Percentiles rank a stretch among this genome's conserved stretches.
Evolutionary conservation across 768 basidiomycete species (phyloP).

Genomic region (Gloeophyllum trabeum): DNA sequence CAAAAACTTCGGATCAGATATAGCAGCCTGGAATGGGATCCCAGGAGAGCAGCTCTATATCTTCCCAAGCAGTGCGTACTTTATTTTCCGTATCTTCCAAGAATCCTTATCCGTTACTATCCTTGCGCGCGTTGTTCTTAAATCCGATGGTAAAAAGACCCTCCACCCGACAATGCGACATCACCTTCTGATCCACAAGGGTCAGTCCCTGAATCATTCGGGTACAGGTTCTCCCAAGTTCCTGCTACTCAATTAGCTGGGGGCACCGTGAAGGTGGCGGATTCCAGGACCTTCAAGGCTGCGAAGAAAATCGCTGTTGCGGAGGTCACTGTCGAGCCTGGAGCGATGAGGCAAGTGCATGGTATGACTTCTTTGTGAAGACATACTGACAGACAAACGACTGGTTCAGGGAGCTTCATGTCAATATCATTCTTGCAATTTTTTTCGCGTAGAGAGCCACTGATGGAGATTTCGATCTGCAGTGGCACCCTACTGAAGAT

Average conservation of each 20-base stretch:
- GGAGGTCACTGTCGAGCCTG: slow-evolving; percentile 44
- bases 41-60: slow-evolving; percentile 38
- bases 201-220: slow-evolving; percentile 27
- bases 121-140: neutral
- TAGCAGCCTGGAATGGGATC: slow-evolving; percentile 28
- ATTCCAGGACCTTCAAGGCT: slow-evolving; percentile 36
- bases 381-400: too few species aligned
- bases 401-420: neutral
- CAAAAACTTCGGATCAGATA: slow-evolving; percentile 19
- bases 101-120: too few species aligned
- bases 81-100: too few species aligned
- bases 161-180: slow-evolving; percentile 23
- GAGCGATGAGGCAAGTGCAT: slow-evolving; percentile 48
- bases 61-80: slow-evolving; percentile 30
- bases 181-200: slow-evolving; percentile 30
- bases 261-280: slow-evolving; percentile 38
- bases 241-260: slow-evolving; percentile 30
- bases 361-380: too few species aligned
- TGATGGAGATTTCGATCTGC: too few species aligned
- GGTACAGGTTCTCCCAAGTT: slow-evolving; percentile 35
- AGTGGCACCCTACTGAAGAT: slow-evolving; percentile 61
- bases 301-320: slow-evolving; percentile 38
- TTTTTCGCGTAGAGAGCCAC: too few species aligned
- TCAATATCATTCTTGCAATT: slow-evolving; percentile 2
- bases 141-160: slow-evolving; percentile 12